These are phyloP conservation scores for Halophytophthora batemanensis DNA, from an alignment of 352 stramenopile species.

Conservation along the genomic window DNA sequence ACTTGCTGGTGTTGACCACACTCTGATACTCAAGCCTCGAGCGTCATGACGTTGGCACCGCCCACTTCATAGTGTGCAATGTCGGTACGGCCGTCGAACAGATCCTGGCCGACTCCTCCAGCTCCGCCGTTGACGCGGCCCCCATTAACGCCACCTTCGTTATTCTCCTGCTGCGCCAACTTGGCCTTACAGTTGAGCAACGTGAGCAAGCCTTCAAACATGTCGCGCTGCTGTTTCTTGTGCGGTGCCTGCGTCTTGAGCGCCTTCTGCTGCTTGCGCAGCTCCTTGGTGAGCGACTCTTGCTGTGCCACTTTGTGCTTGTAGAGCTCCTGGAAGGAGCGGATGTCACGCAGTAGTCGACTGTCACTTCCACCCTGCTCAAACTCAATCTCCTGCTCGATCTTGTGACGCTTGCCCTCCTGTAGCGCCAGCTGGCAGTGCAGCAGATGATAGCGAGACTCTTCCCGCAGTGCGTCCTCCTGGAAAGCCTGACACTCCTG, in stretches of 20 bases:
- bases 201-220: conserved; percentile 84
- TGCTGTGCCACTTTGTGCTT: conserved; percentile 90
- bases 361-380: conserved; percentile 63
- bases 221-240: conserved; percentile 73
- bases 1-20: too few relatives aligned
- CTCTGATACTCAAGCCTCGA: conserved; percentile 44
- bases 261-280: conserved; percentile 88
- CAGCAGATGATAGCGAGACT: conserved; percentile 84
- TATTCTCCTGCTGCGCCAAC: conserved; percentile 36
- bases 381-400: conserved; percentile 87
- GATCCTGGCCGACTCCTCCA: conserved; percentile 25
- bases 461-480: conserved; percentile 85
- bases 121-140: conserved; percentile 12
- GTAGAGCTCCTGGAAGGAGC: conserved; percentile 88
- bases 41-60: conserved; percentile 83
- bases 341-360: conserved; percentile 83
- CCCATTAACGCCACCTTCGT: conserved; percentile 7
- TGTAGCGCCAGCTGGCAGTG: conserved; percentile 78
- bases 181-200: conserved; percentile 80
- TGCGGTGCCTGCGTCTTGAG: conserved; percentile 80
- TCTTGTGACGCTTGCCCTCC: conserved; percentile 69
- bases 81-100: conserved; percentile 63
- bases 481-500: conserved; percentile 87
- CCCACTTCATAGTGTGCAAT: conserved; percentile 79
- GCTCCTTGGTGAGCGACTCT: conserved; percentile 85